Evolutionary conservation across 495 filamentous ascomycete species (phyloP).

Genomic region (Aspergillus diversus): DNA sequence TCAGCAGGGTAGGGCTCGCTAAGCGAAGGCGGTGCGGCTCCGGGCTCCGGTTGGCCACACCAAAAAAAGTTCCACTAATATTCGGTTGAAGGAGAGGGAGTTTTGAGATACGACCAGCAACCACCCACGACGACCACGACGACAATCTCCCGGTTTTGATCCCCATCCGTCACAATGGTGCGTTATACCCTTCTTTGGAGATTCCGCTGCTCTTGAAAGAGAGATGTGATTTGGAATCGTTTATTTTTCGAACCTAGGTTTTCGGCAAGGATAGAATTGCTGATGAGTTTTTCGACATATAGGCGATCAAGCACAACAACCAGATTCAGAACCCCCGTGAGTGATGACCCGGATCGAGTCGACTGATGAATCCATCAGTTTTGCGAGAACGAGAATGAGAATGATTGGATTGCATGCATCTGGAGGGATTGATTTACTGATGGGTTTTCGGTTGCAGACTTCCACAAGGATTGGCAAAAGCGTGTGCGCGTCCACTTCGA

Average conservation of each 20-base stretch:
- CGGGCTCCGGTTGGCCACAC: slow-evolving; percentile 45
- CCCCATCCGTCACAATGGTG: slow-evolving; percentile 69
- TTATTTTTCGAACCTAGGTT: not conserved
- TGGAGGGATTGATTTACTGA: slow-evolving; percentile 31
- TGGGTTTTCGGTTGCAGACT: slow-evolving; percentile 62
- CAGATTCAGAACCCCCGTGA: slow-evolving; percentile 96
- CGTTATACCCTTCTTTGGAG: slow-evolving; percentile 31
- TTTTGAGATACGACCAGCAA: slow-evolving; percentile 56
- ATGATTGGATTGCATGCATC: slow-evolving; percentile 18
- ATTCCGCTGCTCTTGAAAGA: slow-evolving; percentile 15
- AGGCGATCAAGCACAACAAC: slow-evolving; percentile 99
- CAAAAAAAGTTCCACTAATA: slow-evolving; percentile 51
- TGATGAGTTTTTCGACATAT: slow-evolving; percentile 42
- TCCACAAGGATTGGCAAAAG: slow-evolving; percentile 99
- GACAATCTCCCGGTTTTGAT: slow-evolving; percentile 59
- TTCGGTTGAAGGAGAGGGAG: slow-evolving; percentile 29
- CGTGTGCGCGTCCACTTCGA: slow-evolving; percentile 98
- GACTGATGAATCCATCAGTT: not conserved
- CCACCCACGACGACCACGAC: slow-evolving; percentile 48
- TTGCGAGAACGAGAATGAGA: not conserved
- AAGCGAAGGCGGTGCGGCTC: slow-evolving; percentile 49
- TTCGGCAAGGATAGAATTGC: slow-evolving; percentile 12
- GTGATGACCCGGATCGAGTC: slow-evolving; percentile 37
- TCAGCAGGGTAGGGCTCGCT: slow-evolving; percentile 52
- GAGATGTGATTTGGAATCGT: not conserved